Evolutionary conservation across 2,329 filamentous ascomycete genomes (phyloP), one percentile per base, ranked within the genome.

Genomic region (Botrytis squamosa): DNA sequence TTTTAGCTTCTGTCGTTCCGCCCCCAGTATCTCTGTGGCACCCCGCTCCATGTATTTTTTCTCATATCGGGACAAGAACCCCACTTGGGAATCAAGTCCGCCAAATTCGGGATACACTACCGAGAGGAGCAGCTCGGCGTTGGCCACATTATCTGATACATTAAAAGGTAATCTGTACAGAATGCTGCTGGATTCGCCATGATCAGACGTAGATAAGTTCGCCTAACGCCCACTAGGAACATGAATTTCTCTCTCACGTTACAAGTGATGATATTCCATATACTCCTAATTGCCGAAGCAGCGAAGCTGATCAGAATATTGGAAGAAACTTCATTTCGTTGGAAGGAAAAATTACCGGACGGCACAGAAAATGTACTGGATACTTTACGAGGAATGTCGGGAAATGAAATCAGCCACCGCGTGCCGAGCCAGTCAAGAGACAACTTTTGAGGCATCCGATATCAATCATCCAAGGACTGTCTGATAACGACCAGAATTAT

Each of bases 141-240:
- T 36, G 42, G 14, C 40, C 52, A 72, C 52, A 59, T 49, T 69
- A 69, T 72, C 71, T 72, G 71, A 69, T 69, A 69, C 8, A 62
- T 42, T 29, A 9, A 22, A 29, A 33, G 38, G 63, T 25, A 33
- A 36, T 72, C 36, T 60, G 22, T 42, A 60, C 52, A 46, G 29
- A 68, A 5, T 8, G 49, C 64, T 25, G 22, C 60, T 49, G 9
- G 42, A 40, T 10, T 67, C 25, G 33, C 63, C 33, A 25, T 38
- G 52, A 57, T 67, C 14, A 72, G 62, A 57, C 46, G 52, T 22
- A 71, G 44, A 57, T 46, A 44, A 44, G 64, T 63, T 40, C 42
- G 40, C 40, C 33, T 29, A 38, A 29, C n/a, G 44, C 46, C 69
- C 57, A 14, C 44, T 72, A 57, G 42, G 36, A 72, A 68, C 49